A percentile compares a stretch with the other conserved stretches of the same genome.
Evolutionary conservation across 2,329 filamentous ascomycete species (phyloP).

Genomic region (Neofusicoccum umdonicola): DNA sequence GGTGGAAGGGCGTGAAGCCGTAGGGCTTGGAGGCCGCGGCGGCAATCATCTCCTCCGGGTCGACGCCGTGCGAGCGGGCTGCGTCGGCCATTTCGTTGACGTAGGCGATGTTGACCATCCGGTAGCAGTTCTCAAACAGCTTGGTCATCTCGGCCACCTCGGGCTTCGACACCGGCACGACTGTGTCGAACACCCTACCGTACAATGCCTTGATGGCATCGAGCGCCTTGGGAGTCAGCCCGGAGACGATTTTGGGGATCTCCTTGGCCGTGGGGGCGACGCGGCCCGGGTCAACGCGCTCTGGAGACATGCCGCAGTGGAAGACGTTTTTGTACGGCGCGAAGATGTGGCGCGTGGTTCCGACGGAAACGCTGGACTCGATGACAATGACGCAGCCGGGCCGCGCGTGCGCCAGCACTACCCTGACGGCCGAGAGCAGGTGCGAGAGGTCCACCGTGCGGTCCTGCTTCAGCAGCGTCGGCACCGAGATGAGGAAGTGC

Average conservation of each 20-base stretch:
- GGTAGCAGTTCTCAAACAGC: conserved; percentile 58
- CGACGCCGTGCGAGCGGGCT: conserved; percentile 45
- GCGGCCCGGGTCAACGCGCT: conserved; percentile 53
- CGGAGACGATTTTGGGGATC: conserved; percentile 57
- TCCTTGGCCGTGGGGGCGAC: conserved; percentile 33
- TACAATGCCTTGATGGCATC: conserved; percentile 48
- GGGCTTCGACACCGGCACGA: conserved; percentile 51
- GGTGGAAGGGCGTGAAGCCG: conserved; percentile 50
- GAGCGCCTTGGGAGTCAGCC: conserved; percentile 48
- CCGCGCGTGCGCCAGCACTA: conserved; percentile 43
- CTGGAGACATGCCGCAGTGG: conserved; percentile 15
- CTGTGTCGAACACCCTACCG: conserved; percentile 45
- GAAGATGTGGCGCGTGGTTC: conserved; percentile 53
- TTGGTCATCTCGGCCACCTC: conserved; percentile 61
- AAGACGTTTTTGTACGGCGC: background rate
- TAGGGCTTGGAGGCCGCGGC: conserved; percentile 51
- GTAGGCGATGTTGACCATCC: conserved; percentile 56
- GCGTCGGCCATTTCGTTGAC: conserved; percentile 59
- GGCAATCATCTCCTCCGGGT: conserved; percentile 51
- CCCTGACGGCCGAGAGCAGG: conserved; percentile 44
- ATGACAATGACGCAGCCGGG: conserved; percentile 51
- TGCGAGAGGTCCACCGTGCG: conserved; percentile 50
- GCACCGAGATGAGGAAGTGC: conserved; percentile 56
- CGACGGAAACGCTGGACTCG: conserved; percentile 55
- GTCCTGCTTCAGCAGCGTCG: conserved; percentile 50